Base-by-base conservation (phyloP, 2,329 filamentous ascomycete species). In the Teratosphaeria epicoccoides region DNA sequence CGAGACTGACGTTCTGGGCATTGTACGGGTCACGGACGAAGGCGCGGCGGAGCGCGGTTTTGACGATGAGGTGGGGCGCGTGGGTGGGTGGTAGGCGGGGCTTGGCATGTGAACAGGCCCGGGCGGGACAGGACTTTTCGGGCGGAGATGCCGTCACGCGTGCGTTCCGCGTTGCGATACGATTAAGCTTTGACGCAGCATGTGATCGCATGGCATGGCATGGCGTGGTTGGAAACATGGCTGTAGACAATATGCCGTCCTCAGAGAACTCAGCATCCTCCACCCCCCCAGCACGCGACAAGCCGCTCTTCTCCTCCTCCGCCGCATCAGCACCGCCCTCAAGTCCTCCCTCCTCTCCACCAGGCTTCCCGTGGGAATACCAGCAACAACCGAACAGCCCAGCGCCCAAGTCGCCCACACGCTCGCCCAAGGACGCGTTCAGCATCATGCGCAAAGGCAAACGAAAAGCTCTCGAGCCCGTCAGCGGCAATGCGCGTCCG, bases 321-420 rank as follows among this genome's bases (percentile, higher is more conserved):
- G 59, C 64, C 25, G 54, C 54, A 6, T 44, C 55, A 22, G 37
- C 50, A 45, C 52, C 47, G 20, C 22, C 72, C 29, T 72, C 72
- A 33, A 77, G 74, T 43, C 75, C 76, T 29, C 76, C 76, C 3
- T 77, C 76, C 9, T 77, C 75, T 51, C 74, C 76, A 49, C 75
- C 76, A 29, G 70, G 70, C 17, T 63, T 69, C 47, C 71, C 62
- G 68, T 66, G 64, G 63, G 63, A 66, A 46, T 33, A 48, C 14
- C 49, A 43, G 6, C 33, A 50, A 37, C 14, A 43, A 46, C 24
- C 61, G 70, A 65, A 12, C 69, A 69, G 37, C 47, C 37, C 40
- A 51, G 51, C 17, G 53, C 52, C 49, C 43, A 55, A 56, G 45
- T 54, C 46, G 47, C 53, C 33, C 45, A 53, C 46, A 47, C 53